These are phyloP conservation scores for Aspergillus biplanus DNA, from an alignment of 495 filamentous ascomycete genomes.

Conservation along the genomic window DNA sequence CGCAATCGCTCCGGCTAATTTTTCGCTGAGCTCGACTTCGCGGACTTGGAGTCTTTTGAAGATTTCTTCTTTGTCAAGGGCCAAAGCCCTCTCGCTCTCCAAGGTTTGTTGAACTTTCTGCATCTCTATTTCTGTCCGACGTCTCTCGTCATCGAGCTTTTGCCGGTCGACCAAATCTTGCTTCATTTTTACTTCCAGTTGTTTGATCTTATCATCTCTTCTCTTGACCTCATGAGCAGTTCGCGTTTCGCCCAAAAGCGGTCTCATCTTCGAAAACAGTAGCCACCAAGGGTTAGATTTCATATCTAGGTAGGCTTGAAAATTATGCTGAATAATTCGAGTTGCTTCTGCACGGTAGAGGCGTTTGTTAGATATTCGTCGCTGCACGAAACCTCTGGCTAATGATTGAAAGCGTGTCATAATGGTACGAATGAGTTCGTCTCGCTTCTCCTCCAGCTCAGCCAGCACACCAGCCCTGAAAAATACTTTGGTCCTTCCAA, in stretches of 20 bases:
- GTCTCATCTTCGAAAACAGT: constrained; percentile 93
- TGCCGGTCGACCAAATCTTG: constrained; percentile 74
- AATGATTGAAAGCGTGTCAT: constrained; percentile 93
- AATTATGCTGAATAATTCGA: constrained; percentile 91
- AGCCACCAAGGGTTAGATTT: constrained; percentile 96
- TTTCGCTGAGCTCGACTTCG: constrained; percentile 87
- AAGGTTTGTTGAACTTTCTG: constrained; percentile 88
- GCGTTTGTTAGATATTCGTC: constrained; percentile 86
- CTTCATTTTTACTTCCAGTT: constrained; percentile 81
- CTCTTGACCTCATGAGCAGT: constrained; percentile 91
- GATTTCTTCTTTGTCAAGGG: constrained; percentile 97
- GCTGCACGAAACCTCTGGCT: constrained; percentile 84
- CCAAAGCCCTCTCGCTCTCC: constrained; percentile 92
- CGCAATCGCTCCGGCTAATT: constrained; percentile 87
- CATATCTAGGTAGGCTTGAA: constrained; percentile 84
- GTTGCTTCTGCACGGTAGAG: constrained; percentile 94
- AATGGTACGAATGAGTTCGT: constrained; percentile 88
- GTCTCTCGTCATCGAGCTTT: constrained; percentile 86
- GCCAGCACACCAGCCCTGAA: constrained; percentile 96
- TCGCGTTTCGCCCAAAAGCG: constrained; percentile 86
- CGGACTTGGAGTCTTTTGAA: constrained; percentile 91
- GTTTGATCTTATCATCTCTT: constrained; percentile 88
- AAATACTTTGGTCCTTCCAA: constrained; percentile 97
- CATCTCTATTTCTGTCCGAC: constrained; percentile 84
- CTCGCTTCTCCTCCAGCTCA: constrained; percentile 93